Base-by-base conservation (phyloP, 2,329 filamentous ascomycete species). In the Colletotrichum sansevieriae region DNA sequence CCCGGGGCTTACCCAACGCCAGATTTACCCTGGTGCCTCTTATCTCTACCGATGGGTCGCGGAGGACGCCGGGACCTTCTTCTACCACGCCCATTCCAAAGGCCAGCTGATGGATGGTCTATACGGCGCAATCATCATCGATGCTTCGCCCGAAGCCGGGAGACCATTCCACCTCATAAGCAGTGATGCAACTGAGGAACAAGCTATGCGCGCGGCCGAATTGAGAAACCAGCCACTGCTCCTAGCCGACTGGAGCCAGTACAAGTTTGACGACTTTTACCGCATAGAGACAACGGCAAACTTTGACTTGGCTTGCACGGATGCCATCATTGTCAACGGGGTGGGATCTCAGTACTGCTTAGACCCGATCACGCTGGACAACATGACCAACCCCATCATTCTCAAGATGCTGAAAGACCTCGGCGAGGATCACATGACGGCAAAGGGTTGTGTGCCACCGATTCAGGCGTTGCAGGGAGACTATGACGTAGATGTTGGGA, bases 1-100 rank as follows among this genome's bases (percentile, higher is more conserved):
- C 0, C 81, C 82, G 2, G 83, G 83, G 0, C 68, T 84, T 3
- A 78, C 81, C 2, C 83, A 84, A 65, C 73, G 74, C 13, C 76
- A 78, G 0, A 84, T 85, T 20, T 61, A 74, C 25, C 75, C 79
- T 4, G 77, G 77, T 0, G 71, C 74, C 1, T 74, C 70, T 1
- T 84, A 78, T 63, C 74, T 77, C 0, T 84, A 84, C 66, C 41
- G 55, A 22, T 72, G 68, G 62, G 63, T 37, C 15, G 73, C 59
- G 20, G 67, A 39, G 5, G 65, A 62, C 22, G 18, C 70, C 2
- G 71, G 71, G 0, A 67, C 52, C 1, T 67, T 71, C 41, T 72
- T 70, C 46, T 44, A 71, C 37, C 59, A 70, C 39, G 37, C 62
- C 12, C 55, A 65, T 10, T 60, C 54, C n/a, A 51, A 35, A 10